Percentiles rank a stretch among this genome's conserved stretches.
These are phyloP conservation scores for Aphanocladium album DNA, from an alignment of 2,329 filamentous ascomycete genomes.

Conservation along the genomic window DNA sequence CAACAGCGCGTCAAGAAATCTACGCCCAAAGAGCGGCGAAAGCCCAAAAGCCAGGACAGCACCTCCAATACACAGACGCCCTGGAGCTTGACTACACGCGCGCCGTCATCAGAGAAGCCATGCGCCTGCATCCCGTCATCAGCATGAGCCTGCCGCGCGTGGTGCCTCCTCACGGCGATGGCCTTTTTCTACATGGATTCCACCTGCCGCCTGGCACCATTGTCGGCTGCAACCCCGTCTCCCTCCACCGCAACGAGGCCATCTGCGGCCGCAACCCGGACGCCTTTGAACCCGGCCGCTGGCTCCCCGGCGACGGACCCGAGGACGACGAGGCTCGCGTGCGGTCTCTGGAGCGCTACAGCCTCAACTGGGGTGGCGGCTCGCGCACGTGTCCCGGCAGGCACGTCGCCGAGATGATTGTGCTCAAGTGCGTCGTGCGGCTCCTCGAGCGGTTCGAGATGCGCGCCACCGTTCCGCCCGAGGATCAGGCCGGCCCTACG, in stretches of 20 bases:
- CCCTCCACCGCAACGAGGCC: constrained; percentile 44
- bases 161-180: constrained; percentile 30
- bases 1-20: constrained; percentile 30
- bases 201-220: constrained; percentile 40
- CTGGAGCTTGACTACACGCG: constrained; percentile 31
- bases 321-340: constrained; percentile 17
- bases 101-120: constrained; percentile 46
- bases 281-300: constrained; percentile 41
- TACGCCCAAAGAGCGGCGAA: constrained; percentile 8
- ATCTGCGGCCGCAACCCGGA: constrained; percentile 45
- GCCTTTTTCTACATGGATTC: constrained; percentile 34
- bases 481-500: constrained; percentile 33
- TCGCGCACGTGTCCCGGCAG: constrained; percentile 46
- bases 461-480: constrained; percentile 31
- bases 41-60: background rate
- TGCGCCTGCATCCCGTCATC: constrained; percentile 46
- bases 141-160: constrained; percentile 46
- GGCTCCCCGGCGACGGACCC: constrained; percentile 28
- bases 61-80: constrained; percentile 15
- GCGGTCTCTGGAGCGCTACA: constrained; percentile 42
- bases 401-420: constrained; percentile 45
- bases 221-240: constrained; percentile 46
- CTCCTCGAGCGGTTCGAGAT: constrained; percentile 43
- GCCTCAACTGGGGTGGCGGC: constrained; percentile 48
- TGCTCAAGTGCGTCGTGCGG: constrained; percentile 38